Evolutionary conservation across 208 protist genomes (phyloP).

Genomic region (Trichomonas tenax): DNA sequence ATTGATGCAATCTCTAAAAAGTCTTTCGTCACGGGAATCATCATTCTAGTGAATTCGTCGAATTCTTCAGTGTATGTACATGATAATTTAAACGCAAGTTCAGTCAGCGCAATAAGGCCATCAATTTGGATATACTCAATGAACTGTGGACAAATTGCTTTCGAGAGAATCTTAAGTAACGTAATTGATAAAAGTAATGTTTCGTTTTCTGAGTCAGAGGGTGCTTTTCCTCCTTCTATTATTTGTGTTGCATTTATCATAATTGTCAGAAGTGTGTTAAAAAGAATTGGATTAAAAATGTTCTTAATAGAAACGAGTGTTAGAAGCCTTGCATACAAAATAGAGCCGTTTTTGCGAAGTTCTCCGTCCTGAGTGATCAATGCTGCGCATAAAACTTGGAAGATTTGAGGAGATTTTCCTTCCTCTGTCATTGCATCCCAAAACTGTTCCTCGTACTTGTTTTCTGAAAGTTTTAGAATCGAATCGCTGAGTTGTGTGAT

Average conservation of each 20-base stretch:
- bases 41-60: background rate
- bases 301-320: background rate
- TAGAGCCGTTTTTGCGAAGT: background rate
- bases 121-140: background rate
- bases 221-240: background rate
- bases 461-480: background rate
- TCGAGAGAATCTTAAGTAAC: background rate
- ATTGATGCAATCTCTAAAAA: background rate
- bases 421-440: background rate
- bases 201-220: background rate
- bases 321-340: background rate
- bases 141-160: background rate
- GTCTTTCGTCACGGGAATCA: background rate
- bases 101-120: background rate
- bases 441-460: background rate
- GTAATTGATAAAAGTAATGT: background rate
- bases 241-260: background rate
- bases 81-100: background rate
- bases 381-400: background rate
- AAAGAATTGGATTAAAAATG: background rate
- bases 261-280: background rate
- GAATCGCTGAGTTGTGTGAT: background rate
- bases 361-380: background rate
- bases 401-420: background rate
- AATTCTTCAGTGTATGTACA: background rate